Base-by-base conservation (phyloP, 148 eudicot species). In the Persicaria maculosa region DNA sequence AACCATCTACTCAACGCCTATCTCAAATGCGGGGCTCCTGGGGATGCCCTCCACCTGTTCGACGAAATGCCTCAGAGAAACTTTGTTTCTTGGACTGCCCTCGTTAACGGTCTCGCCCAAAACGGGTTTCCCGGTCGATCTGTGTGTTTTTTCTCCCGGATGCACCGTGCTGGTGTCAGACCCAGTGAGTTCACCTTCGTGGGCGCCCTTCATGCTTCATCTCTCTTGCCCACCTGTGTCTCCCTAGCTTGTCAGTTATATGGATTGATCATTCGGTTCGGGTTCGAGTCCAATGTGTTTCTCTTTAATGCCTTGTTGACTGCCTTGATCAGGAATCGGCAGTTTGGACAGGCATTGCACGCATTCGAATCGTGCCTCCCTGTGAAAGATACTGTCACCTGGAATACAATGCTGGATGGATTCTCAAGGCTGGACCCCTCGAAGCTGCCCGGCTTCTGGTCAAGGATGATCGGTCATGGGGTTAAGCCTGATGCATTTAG, bases 1-100 rank as follows among this genome's bases (percentile, higher is more conserved):
- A 90, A 88, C 74, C 82, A 84, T 74, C 81, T 88, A 43, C 81
- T 90, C 36, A 78, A 76, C 54, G 72, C 80, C 62, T 86, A 88
- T 44, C 47, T 80, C 0, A 90, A 84, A 76, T 82, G 80, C 20
- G 81, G 88, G 3, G 88, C 86, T 31, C 65, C 79, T 62, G 16
- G 10, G 7, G 79, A 79, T 68, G 90, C 79, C 47, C 69, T 83
- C 79, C 53, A 80, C 46, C 58, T 90, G 88, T 88, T 90, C 74
- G 90, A 85, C 20, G 90, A 90, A 90, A 88, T 90, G 89, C 85
- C 86, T 5, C 73, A 80, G 14, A 84, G 79, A 77, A 90, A 90
- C 62, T 79, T 80, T 9, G 92, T 87, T 9, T 83, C 96, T 0
- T 90, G 92, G 92, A 81, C 96, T 4, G 80, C 81, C 50, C 58